Base-by-base conservation (phyloP, 2,329 filamentous ascomycete species). In the Orbilia javanica region DNA sequence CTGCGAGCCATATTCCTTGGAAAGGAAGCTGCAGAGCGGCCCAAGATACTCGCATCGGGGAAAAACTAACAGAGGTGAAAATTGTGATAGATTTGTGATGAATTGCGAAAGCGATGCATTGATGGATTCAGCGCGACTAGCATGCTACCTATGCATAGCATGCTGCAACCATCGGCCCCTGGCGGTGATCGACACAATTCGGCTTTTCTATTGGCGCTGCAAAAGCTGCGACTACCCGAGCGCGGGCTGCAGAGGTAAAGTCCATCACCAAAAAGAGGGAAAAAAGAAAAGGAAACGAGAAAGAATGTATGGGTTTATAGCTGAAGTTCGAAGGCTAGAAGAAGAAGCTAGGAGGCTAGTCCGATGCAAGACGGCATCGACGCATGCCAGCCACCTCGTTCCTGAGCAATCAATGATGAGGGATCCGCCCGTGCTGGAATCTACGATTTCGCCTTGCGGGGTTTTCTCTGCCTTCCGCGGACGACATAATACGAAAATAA, bases 401-500 rank as follows among this genome's bases (percentile, higher is more conserved):
- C 64, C 46, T 42, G 64, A 53, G 44, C 64, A 67, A 67, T 67
- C 64, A 67, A 42, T 36, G n/a, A 27, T 48, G 22, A 67, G 48
- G 22, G 34, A 67, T 53, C 48, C 64, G 64, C 64, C 46, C 64
- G 64, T 67, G 64, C 44, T 29, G 44, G 53, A 52, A 52, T 39
- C 27, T 8, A 29, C 36, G 36, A 22, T 20, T 48, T 50, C 22
- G 31, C 42, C 60, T 46, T 27, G 13, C 8, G 42, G 42, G 42
- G 42, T n/a, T 44, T 20, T 15, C n/a, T 3, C 6, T 53, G 27
- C 3, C 31, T n/a, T 7, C 36, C 8, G 6, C 18, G 8, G 15
- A 63, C 20, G 11, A 29, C 25, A 25, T 18, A 63, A 22, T 36
- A 63, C 22, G 25, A 20, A 25, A 31, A 15, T 8, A 8, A 22